Evolutionary conservation across 371 early-diverging fungal species (phyloP).

Genomic region (Mucor racemosus): DNA sequence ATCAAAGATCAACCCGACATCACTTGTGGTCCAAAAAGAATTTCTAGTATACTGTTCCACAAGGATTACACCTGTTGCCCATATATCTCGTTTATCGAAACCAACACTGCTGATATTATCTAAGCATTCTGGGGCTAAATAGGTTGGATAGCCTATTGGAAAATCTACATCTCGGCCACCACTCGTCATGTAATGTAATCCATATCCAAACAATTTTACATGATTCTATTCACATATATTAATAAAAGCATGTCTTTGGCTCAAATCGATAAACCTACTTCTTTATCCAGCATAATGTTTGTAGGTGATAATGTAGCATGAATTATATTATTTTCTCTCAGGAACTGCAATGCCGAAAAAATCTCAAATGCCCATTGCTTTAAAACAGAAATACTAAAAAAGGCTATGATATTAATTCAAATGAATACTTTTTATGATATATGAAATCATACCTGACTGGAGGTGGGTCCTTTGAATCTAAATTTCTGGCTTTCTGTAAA

Average conservation of each 20-base stretch:
- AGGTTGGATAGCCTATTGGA: constrained; percentile 60
- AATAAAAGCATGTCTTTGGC: not conserved
- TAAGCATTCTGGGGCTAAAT: constrained; percentile 47
- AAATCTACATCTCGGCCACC: constrained; percentile 65
- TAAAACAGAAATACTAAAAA: constrained; percentile 24
- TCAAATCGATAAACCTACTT: constrained; percentile 35
- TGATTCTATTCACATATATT: constrained; percentile 33
- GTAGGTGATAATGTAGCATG: constrained; percentile 57
- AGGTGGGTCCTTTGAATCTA: constrained; percentile 25
- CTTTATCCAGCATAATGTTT: constrained; percentile 57
- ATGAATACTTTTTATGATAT: not conserved
- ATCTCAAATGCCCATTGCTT: constrained; percentile 64
- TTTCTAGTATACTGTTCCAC: constrained; percentile 58
- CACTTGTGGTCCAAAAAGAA: constrained; percentile 63
- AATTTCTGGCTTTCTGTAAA: constrained; percentile 33
- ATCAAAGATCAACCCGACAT: constrained; percentile 48
- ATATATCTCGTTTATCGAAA: constrained; percentile 55
- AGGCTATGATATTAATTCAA: not conserved
- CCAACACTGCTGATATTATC: not conserved
- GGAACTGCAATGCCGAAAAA: constrained; percentile 55
- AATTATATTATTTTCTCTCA: constrained; percentile 50
- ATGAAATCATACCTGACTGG: constrained; percentile 22
- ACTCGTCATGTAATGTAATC: constrained; percentile 67
- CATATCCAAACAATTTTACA: constrained; percentile 65
- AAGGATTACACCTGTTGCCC: constrained; percentile 67